phyloP scores from a whole-genome alignment of 495 filamentous ascomycete species.

The Cenococcum geophilum region DNA sequence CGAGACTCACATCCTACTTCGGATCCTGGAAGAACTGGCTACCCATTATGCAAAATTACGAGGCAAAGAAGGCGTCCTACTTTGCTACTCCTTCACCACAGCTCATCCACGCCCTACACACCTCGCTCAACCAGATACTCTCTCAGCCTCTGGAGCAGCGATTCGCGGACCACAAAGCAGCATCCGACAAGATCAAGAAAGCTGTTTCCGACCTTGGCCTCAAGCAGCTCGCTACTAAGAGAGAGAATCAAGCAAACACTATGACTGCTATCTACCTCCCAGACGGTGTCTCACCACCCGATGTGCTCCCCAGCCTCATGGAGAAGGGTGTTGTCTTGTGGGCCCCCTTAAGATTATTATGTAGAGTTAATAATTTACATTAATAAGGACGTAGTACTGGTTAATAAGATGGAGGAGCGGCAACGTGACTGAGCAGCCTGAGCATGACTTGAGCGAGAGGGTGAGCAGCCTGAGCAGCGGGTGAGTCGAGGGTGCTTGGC shows the following conservation, averaged over 20 bases:
- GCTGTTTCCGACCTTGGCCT: conserved; percentile 72
- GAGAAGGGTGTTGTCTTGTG: conserved; percentile 93
- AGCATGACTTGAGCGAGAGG: too few relatives aligned
- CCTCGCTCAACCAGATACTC: conserved; percentile 79
- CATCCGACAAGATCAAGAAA: conserved; percentile 77
- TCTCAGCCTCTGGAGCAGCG: conserved; percentile 67
- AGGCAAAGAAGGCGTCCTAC: conserved; percentile 92
- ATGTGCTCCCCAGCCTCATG: conserved; percentile 76
- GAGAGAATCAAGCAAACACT: conserved; percentile 86
- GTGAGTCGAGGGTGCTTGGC: too few relatives aligned
- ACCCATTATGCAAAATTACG: conserved; percentile 98
- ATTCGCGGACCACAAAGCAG: conserved; percentile 69
- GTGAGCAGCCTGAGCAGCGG: too few relatives aligned
- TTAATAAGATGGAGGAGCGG: too few relatives aligned
- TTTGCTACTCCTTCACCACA: conserved; percentile 96
- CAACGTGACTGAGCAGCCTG: too few relatives aligned
- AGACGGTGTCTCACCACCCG: conserved; percentile 68
- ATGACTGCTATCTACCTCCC: conserved; percentile 98
- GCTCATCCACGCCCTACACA: conserved; percentile 89
- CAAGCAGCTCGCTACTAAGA: conserved; percentile 74
- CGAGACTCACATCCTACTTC: conserved; percentile 79
- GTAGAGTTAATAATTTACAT: too few relatives aligned
- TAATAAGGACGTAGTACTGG: too few relatives aligned
- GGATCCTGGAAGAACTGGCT: conserved; percentile 95
- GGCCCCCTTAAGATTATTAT: too few relatives aligned